Base-by-base conservation (phyloP, 768 basidiomycete genomes). In the Naematelia encephala region DNA sequence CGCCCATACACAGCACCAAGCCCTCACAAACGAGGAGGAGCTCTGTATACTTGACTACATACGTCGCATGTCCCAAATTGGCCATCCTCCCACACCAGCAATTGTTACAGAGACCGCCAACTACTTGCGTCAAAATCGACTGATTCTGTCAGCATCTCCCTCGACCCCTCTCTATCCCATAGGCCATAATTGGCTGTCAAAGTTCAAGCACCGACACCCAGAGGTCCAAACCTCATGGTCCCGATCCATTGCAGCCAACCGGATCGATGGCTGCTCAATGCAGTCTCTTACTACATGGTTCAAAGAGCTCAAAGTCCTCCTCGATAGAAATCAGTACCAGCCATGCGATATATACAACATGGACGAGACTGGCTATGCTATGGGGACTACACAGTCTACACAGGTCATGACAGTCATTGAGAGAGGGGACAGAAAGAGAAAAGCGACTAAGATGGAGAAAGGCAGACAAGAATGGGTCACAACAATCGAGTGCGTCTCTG, bases 321-420 rank as follows among this genome's bases (percentile, higher is more conserved):
- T 43, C 39, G n/a, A 43, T 43, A 25, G 27, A 22, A n/a, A 12
- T 26, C 26, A 56, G 5, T 44, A n/a, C 19, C 16, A 50, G 49
- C 16, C 51, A 4, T 4, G 4, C 5, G 26, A 53, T 5, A 42
- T 53, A 26, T 29, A 29, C 51, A 45, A 56, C 29, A 56, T 56
- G 55, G 55, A 56, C 19, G 55, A 56, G 39, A 56, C 25, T n/a
- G 44, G 55, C 43, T 56, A 16, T 47, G 11, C 21, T 22, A 46
- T 56, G 39, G 55, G 44, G 1, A 13, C 2, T 2, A n/a, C 39
- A 48, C 25, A 56, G 44, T 34, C 25, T 11, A 21, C n/a, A 11
- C 8, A 22, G 10, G 44, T 56, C 19, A 21, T 56, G 23, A 19
- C 49, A 16, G 25, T 22, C 26, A 19, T 50, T 23, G 49, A 5